A percentile compares a stretch with the other conserved stretches of the same genome.
phyloP scores from a whole-genome alignment of 2,329 filamentous ascomycete genomes.

The Cadophora luteo-olivacea region DNA sequence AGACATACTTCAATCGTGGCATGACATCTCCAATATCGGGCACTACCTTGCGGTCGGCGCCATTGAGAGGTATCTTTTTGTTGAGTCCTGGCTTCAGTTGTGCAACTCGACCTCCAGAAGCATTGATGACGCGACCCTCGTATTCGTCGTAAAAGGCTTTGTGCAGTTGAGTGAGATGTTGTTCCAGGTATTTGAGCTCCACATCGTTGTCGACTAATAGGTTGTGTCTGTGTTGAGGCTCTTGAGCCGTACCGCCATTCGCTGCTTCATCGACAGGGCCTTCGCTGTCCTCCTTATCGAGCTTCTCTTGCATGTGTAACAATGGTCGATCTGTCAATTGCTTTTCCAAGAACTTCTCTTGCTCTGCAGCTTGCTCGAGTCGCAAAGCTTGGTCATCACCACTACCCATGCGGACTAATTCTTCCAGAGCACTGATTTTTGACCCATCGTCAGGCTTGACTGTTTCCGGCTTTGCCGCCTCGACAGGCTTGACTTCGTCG shows the following conservation, averaged over 20 bases:
- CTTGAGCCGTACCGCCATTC: slow-evolving; percentile 47
- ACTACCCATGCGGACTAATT: slow-evolving; percentile 77
- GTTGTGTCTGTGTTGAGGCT: slow-evolving; percentile 65
- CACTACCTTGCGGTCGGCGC: slow-evolving; percentile 62
- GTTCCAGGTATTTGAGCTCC: slow-evolving; percentile 79
- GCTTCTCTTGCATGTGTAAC: slow-evolving; percentile 87
- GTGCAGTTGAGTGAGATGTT: slow-evolving; percentile 79
- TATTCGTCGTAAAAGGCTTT: slow-evolving; percentile 83
- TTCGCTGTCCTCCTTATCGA: slow-evolving; percentile 75
- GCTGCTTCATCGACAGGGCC: slow-evolving; percentile 45
- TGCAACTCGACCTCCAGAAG: slow-evolving; percentile 49
- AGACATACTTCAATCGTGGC: slow-evolving; percentile 71
- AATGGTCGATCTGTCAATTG: slow-evolving; percentile 89
- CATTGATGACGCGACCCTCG: slow-evolving; percentile 56
- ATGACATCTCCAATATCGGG: slow-evolving; percentile 90
- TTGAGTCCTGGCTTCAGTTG: slow-evolving; percentile 45
- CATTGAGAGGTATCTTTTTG: slow-evolving; percentile 51
- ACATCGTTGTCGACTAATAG: slow-evolving; percentile 87
- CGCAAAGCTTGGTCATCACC: slow-evolving; percentile 72
- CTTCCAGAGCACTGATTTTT: slow-evolving; percentile 63
- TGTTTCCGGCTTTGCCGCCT: slow-evolving; percentile 44
- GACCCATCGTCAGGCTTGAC: slow-evolving; percentile 24
- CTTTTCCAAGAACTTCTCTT: slow-evolving; percentile 85
- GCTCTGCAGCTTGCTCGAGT: slow-evolving; percentile 80
- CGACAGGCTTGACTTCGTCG: slow-evolving; percentile 45